Percentiles rank a stretch among this genome's conserved stretches.
These are phyloP conservation scores for Stemphylium vesicarium DNA, from an alignment of 2,329 filamentous ascomycete genomes.

Conservation along the genomic window DNA sequence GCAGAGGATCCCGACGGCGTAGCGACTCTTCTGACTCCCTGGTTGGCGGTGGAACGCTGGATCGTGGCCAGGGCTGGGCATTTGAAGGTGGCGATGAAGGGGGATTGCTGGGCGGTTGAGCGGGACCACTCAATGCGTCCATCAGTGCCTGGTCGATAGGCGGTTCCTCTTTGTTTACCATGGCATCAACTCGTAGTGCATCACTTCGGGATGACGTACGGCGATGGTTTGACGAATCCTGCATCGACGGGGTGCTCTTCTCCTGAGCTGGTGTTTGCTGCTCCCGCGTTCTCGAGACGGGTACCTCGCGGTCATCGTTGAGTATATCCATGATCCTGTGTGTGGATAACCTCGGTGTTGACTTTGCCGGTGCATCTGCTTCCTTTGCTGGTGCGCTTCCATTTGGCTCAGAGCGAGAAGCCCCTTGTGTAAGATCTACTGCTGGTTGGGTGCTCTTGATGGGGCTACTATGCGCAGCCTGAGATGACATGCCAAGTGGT, in stretches of 20 bases:
- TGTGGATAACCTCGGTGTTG: slow-evolving; percentile 37
- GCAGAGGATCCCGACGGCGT: slow-evolving; percentile 34
- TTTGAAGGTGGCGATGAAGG: slow-evolving; percentile 27
- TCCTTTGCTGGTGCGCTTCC: slow-evolving; percentile 12
- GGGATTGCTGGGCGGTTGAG: slow-evolving; percentile 22
- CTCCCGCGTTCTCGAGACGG: slow-evolving; percentile 29
- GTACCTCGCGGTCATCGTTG: slow-evolving; percentile 44
- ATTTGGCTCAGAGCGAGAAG: slow-evolving; percentile 15
- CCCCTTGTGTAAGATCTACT: slow-evolving; percentile 8
- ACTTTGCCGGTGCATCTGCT: slow-evolving; percentile 24
- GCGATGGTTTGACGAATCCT: slow-evolving; percentile 19
- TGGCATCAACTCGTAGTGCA: slow-evolving; percentile 24
- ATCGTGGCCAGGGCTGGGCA: slow-evolving; percentile 21
- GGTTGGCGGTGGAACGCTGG: slow-evolving; percentile 18
- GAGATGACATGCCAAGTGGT: slow-evolving; percentile 19
- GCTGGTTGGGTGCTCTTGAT: slow-evolving; percentile 15
- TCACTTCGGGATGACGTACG: slow-evolving; percentile 28
- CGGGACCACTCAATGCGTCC: slow-evolving; percentile 25
- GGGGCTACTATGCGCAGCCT: slow-evolving; percentile 29
- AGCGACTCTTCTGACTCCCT: slow-evolving; percentile 32
- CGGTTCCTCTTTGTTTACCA: slow-evolving; percentile 27
- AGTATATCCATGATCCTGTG: slow-evolving; percentile 49
- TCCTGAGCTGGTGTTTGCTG: slow-evolving; percentile 24
- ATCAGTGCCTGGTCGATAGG: slow-evolving; percentile 32
- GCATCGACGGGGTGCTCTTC: slow-evolving; percentile 23